Percentiles rank a stretch among this genome's conserved stretches.
These are phyloP conservation scores for Aspergillus persii DNA, from an alignment of 2,329 filamentous ascomycete species.

Conservation along the genomic window DNA sequence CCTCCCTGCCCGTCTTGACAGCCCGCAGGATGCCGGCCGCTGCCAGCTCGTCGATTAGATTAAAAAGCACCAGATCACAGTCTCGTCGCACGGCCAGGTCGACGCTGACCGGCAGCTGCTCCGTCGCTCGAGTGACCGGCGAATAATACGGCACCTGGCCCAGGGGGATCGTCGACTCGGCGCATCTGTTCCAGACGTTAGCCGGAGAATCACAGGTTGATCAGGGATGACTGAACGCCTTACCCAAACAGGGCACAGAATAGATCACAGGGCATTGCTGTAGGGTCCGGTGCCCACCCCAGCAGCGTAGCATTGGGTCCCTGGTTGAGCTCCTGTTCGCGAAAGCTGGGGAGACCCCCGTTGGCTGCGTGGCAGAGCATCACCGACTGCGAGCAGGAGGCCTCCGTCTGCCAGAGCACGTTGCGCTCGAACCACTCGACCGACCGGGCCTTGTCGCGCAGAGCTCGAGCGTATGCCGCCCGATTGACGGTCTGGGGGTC, in stretches of 20 bases:
- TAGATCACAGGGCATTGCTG: not conserved
- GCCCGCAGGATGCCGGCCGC: constrained; percentile 5
- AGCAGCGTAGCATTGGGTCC: constrained; percentile 12
- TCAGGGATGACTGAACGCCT: not conserved
- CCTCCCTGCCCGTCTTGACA: constrained; percentile 9
- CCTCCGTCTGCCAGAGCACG: constrained; percentile 17
- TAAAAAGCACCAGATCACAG: constrained; percentile 16
- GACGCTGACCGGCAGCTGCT: constrained; percentile 10
- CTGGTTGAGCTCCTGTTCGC: constrained; percentile 10
- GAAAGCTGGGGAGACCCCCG: constrained; percentile 20
- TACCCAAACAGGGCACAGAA: constrained; percentile 16
- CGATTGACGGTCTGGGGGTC: constrained; percentile 2
- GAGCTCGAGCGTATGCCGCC: constrained; percentile 3
- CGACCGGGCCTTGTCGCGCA: not conserved
- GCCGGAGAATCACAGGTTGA: not conserved
- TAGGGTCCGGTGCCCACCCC: not conserved
- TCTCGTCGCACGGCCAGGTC: constrained; percentile 12
- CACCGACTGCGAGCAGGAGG: constrained; percentile 27
- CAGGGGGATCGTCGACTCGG: constrained; percentile 11
- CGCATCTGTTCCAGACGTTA: constrained; percentile 4
- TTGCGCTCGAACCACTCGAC: constrained; percentile 27
- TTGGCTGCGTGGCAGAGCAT: constrained; percentile 26
- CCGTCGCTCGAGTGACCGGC: not conserved
- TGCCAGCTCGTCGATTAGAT: constrained; percentile 11
- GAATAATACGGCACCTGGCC: constrained; percentile 9